Evolutionary conservation across 176 grass and related monocot genomes (phyloP).

Genomic region (bread wheat (Triticum aestivum)): DNA sequence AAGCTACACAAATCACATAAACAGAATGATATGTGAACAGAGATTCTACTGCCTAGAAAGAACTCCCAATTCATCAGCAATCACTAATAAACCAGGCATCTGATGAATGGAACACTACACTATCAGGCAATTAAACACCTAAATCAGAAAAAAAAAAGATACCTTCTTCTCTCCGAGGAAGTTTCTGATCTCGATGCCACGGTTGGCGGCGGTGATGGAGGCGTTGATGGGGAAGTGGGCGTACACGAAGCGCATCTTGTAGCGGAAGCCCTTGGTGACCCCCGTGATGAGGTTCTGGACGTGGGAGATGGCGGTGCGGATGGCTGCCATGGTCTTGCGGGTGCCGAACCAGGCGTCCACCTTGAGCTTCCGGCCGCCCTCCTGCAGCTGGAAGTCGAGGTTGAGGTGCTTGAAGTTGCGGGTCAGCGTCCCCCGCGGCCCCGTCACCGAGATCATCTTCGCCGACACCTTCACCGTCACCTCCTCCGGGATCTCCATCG

Average conservation of each 20-base stretch:
- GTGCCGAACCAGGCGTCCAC: conserved; percentile 82
- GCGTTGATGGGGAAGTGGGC: conserved; percentile 89
- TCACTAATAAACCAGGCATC: not conserved
- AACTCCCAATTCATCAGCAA: too few relatives aligned
- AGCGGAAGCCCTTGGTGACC: conserved; percentile 80
- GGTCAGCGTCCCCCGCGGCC: conserved; percentile 60
- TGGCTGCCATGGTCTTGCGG: conserved; percentile 73
- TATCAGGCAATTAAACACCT: not conserved
- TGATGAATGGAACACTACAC: not conserved
- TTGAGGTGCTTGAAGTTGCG: conserved; percentile 88
- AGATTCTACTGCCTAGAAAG: not conserved
- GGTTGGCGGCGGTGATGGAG: conserved; percentile 52
- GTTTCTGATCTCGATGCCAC: conserved; percentile 76
- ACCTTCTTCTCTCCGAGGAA: conserved; percentile 89
- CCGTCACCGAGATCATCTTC: conserved; percentile 69
- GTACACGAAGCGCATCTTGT: conserved; percentile 83
- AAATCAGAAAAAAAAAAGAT: not conserved
- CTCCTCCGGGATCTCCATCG: conserved; percentile 71
- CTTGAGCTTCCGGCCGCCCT: conserved; percentile 58
- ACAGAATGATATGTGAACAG: not conserved
- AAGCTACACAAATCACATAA: not conserved
- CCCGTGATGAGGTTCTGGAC: conserved; percentile 83
- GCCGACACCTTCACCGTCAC: conserved; percentile 72
- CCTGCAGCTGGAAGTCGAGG: conserved; percentile 69
- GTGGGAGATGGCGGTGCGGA: conserved; percentile 86